Percentiles rank a stretch among this genome's conserved stretches.
Evolutionary conservation across 805 yeast genomes (phyloP).

Genomic region (Isabelozyma pseudorhagii): DNA sequence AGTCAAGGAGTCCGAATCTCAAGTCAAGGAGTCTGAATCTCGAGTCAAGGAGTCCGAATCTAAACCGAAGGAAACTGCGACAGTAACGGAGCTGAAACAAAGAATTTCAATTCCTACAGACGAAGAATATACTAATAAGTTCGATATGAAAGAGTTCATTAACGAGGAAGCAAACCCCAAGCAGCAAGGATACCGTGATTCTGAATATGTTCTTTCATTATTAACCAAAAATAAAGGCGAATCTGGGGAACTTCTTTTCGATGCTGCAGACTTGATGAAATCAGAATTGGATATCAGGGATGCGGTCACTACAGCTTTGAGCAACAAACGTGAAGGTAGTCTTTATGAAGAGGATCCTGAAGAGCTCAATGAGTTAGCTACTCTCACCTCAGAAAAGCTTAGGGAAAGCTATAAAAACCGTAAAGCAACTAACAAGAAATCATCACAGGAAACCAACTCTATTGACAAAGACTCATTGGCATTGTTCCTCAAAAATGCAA

Average conservation of each 20-base stretch:
- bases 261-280: not conserved
- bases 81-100: not conserved
- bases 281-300: conserved; percentile 17
- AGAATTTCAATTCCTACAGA: conserved; percentile 1
- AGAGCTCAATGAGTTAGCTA: conserved; percentile 10
- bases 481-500: conserved; percentile 41
- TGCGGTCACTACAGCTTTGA: conserved; percentile 21
- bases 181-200: conserved; percentile 10
- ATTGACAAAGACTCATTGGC: conserved; percentile 28
- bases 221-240: conserved; percentile 7
- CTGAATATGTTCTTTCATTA: conserved; percentile 12
- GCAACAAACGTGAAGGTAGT: conserved; percentile 9
- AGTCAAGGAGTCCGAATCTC: not conserved
- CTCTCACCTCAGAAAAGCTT: conserved; percentile 14
- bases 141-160: conserved; percentile 16
- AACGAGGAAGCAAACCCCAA: conserved; percentile 4
- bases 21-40: not conserved
- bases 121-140: conserved; percentile 11
- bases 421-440: not conserved
- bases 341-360: conserved; percentile 6
- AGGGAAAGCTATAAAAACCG: conserved; percentile 9
- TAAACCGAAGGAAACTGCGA: not conserved
- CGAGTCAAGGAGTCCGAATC: not conserved
- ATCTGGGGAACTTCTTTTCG: not conserved
- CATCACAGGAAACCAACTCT: not conserved